Evolutionary conservation across 306 rosid genomes (phyloP).

Genomic region (Echinosophora koreensis): DNA sequence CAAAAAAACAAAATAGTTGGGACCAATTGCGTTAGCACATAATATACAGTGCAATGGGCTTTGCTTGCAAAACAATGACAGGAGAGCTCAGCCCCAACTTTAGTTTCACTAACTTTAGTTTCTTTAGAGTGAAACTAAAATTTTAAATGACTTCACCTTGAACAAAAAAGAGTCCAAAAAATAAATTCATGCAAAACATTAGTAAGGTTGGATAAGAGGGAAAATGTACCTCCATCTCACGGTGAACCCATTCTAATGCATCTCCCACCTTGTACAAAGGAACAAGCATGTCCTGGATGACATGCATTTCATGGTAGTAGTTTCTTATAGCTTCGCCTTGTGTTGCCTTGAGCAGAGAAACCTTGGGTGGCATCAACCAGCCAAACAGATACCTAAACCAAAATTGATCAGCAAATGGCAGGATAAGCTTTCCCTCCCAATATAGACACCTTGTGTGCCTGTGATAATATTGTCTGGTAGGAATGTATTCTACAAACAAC

Average conservation of each 20-base stretch:
- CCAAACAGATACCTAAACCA: constrained; percentile 93
- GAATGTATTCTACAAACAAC: constrained; percentile 89
- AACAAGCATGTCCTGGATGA: constrained; percentile 96
- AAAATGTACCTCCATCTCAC: constrained; percentile 90
- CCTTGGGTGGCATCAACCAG: constrained; percentile 99
- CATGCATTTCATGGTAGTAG: constrained; percentile 96
- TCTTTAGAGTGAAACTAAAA: constrained; percentile 7
- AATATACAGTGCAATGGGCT: constrained; percentile 34
- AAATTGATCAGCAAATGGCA: constrained; percentile 91
- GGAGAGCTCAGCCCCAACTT: constrained; percentile 10
- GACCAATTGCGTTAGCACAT: not conserved
- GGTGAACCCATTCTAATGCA: constrained; percentile 93
- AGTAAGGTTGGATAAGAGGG: constrained; percentile 24
- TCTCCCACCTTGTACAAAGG: constrained; percentile 94
- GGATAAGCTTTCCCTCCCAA: constrained; percentile 99
- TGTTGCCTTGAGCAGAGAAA: constrained; percentile 95
- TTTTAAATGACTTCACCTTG: not conserved
- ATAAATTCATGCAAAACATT: not conserved
- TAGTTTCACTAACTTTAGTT: constrained; percentile 2
- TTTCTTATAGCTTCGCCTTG: constrained; percentile 98
- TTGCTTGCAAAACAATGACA: constrained; percentile 1
- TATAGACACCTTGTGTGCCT: constrained; percentile 95
- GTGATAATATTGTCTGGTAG: constrained; percentile 93
- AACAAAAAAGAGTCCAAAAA: not conserved
- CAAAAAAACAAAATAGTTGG: not conserved